A percentile compares a stretch with the other conserved stretches of the same genome.
Evolutionary conservation across 2,329 filamentous ascomycete species (phyloP).

Genomic region (Aciculosporium take): DNA sequence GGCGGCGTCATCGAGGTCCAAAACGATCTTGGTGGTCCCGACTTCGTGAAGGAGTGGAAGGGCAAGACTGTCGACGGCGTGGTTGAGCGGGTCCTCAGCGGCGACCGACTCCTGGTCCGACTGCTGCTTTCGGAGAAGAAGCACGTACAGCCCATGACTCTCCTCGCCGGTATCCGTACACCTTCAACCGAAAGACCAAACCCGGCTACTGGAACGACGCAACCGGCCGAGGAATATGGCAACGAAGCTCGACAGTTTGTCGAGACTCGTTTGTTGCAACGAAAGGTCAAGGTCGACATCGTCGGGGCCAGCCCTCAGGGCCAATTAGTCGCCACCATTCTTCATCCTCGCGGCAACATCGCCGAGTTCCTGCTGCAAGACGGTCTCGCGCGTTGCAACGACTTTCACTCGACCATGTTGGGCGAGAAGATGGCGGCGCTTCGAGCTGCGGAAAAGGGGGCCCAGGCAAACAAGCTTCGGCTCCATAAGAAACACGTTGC

Average conservation of each 20-base stretch:
- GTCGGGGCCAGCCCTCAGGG: conserved; percentile 81
- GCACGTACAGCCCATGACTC: conserved; percentile 77
- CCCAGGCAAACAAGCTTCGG: conserved; percentile 61
- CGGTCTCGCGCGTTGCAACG: conserved; percentile 81
- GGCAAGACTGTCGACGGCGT: conserved; percentile 72
- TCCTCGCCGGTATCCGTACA: conserved; percentile 77
- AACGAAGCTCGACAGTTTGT: conserved; percentile 83
- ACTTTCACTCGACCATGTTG: conserved; percentile 88
- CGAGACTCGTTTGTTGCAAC: conserved; percentile 72
- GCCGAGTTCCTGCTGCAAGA: conserved; percentile 80
- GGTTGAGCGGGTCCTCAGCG: conserved; percentile 80
- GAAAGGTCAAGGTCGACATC: conserved; percentile 68
- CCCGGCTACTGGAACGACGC: conserved; percentile 61
- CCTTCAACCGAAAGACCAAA: conserved; percentile 80
- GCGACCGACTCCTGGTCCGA: conserved; percentile 77
- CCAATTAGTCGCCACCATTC: conserved; percentile 74
- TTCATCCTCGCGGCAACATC: conserved; percentile 86
- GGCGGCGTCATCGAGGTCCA: conserved; percentile 58
- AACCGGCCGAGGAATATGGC: conserved; percentile 77
- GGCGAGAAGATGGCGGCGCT: conserved; percentile 77
- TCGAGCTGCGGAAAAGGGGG: conserved; percentile 73
- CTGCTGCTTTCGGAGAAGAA: conserved; percentile 67
- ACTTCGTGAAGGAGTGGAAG: conserved; percentile 74
- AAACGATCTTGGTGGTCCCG: conserved; percentile 66
- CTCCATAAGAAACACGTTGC: conserved; percentile 71